Evolutionary conservation across 1,139 yeast species (phyloP).

Genomic region (Suzukiozyma palmioleophila): DNA sequence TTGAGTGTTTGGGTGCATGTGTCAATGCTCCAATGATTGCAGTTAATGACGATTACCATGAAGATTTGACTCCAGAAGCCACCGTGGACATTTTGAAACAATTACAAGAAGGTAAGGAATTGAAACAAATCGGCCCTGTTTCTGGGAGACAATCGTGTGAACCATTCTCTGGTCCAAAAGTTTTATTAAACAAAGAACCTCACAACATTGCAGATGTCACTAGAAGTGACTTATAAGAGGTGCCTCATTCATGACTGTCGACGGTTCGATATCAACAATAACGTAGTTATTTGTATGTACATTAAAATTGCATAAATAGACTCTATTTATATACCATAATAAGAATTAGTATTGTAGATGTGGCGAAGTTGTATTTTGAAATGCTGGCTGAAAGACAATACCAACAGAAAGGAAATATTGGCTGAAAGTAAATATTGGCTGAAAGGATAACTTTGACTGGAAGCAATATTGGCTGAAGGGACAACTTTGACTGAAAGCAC

Average conservation of each 20-base stretch:
- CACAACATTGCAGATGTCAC: conserved; percentile 56
- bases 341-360: too few relatives aligned
- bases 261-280: not conserved
- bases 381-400: too few relatives aligned
- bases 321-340: not conserved
- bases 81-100: conserved; percentile 59
- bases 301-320: conserved; percentile 1
- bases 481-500: too few relatives aligned
- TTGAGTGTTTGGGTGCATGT: conserved; percentile 91
- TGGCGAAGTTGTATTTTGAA: too few relatives aligned
- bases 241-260: not conserved
- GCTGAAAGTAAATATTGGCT: too few relatives aligned
- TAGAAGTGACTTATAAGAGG: conserved; percentile 27
- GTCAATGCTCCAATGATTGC: conserved; percentile 90
- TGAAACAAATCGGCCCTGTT: conserved; percentile 63
- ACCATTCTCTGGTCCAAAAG: conserved; percentile 69
- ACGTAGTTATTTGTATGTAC: not conserved
- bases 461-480: too few relatives aligned
- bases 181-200: conserved; percentile 58
- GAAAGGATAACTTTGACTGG: too few relatives aligned
- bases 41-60: conserved; percentile 77
- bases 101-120: conserved; percentile 59
- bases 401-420: too few relatives aligned
- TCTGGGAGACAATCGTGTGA: conserved; percentile 70
- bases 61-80: conserved; percentile 72